phyloP scores from a whole-genome alignment of 306 rosid genomes.

The Citrullus colocynthis region DNA sequence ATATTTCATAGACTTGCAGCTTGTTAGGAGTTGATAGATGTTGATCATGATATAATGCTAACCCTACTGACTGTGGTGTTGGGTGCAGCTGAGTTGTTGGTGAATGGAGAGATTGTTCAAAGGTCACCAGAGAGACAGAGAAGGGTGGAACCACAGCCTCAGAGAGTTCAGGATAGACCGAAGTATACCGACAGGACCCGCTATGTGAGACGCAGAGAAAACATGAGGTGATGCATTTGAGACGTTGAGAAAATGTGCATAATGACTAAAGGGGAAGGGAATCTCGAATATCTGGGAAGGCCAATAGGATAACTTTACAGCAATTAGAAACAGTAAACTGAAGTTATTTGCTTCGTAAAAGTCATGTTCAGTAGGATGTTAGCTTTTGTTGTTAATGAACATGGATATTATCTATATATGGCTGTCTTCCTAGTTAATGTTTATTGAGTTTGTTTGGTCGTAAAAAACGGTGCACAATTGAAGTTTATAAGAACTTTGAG shows the following conservation, averaged over 20 bases:
- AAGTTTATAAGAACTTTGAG: not conserved
- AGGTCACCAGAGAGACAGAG: constrained; percentile 91
- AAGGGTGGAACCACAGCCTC: constrained; percentile 91
- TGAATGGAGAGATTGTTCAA: constrained; percentile 93
- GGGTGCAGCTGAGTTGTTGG: constrained; percentile 77
- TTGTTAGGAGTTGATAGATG: not conserved
- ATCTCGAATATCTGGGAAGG: not conserved
- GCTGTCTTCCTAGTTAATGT: not conserved
- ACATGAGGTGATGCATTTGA: constrained; percentile 28
- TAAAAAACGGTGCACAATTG: not conserved
- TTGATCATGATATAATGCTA: not conserved
- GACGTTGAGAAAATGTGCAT: not conserved
- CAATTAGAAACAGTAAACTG: not conserved
- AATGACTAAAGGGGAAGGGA: not conserved
- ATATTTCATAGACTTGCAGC: not conserved
- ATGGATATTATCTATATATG: not conserved
- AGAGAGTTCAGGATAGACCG: constrained; percentile 77
- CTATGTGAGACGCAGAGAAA: constrained; percentile 62
- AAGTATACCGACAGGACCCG: constrained; percentile 84
- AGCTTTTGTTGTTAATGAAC: not conserved
- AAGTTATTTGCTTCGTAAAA: not conserved
- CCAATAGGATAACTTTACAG: not conserved
- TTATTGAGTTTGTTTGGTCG: not conserved
- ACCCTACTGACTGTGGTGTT: not conserved
- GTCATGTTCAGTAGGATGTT: not conserved